Evolutionary conservation across 2,329 filamentous ascomycete species (phyloP).

Genomic region (Penicillium occitanis): DNA sequence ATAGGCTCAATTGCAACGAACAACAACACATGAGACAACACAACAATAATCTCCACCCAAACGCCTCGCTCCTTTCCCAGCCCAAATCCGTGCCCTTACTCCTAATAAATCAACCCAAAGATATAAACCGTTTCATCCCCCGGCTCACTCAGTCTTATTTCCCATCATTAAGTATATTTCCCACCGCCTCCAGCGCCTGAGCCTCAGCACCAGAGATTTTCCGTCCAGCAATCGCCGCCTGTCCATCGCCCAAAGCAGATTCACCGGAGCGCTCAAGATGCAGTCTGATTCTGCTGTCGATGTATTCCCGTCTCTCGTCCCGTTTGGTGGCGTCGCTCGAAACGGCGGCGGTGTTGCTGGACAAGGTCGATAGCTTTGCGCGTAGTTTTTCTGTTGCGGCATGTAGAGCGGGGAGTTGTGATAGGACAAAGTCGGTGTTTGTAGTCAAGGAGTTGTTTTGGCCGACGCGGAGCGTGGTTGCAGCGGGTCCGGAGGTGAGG

Average conservation of each 20-base stretch:
- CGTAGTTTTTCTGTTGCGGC: conserved; percentile 66
- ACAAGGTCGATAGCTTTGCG: conserved; percentile 58
- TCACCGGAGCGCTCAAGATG: conserved; percentile 65
- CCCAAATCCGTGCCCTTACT: not conserved
- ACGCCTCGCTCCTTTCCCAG: conserved; percentile 14
- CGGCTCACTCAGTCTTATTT: not conserved
- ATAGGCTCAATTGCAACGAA: not conserved
- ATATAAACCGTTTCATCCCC: conserved; percentile 3
- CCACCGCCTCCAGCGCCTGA: conserved; percentile 42
- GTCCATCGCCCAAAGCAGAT: conserved; percentile 36
- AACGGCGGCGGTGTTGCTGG: conserved; percentile 25
- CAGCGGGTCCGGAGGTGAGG: conserved; percentile 52
- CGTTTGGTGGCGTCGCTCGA: conserved; percentile 56
- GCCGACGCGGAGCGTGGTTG: conserved; percentile 49
- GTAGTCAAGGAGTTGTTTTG: conserved; percentile 42
- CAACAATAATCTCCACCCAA: conserved; percentile 3
- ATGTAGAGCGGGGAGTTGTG: conserved; percentile 77
- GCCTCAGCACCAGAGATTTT: conserved; percentile 43
- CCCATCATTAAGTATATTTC: conserved; percentile 33
- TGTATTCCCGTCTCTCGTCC: conserved; percentile 73
- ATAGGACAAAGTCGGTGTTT: conserved; percentile 68
- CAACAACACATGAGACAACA: not conserved
- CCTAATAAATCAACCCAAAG: not conserved
- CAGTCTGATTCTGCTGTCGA: conserved; percentile 74
- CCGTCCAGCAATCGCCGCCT: conserved; percentile 39